Base-by-base conservation (phyloP, 2,329 filamentous ascomycete species). In the Davidsoniella eucalypti region DNA sequence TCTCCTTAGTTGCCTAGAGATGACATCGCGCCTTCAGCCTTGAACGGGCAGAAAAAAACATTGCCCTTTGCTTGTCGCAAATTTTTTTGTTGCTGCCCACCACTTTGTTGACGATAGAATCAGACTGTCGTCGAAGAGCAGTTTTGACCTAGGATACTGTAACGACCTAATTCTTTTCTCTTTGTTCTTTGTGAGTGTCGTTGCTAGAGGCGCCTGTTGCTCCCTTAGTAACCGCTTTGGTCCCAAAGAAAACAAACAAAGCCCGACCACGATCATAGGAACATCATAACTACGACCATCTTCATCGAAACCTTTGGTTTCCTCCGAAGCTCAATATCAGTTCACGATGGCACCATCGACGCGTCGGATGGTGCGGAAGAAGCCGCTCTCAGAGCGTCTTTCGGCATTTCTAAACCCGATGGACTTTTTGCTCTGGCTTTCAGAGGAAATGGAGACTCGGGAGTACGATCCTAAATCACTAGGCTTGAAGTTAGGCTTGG, bases 401-500 rank as follows among this genome's bases (percentile, higher is more conserved):
- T 78, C 79, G 61, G 73, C 84, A 51, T 79, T 79, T 63, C 69
- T 95, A 53, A 90, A 96, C 61, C 87, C 86, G 2, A 82, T 84
- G 68, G 92, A 98, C 66, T 84, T 90, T 60, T 68, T 92, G 49
- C 77, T 98, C 16, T 94, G 87, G 84, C 65, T 94, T 2, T 93
- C 86, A 0, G 90, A 96, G 63, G 86, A 94, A 66, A 75, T 98
- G 54, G 88, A 95, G 62, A 87, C 87, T 25, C 81, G 83, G 60
- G 85, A 94, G 58, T 93, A 87, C 80, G 85, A 95, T 57, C 86
- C 90, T 17, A 82, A 84, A 57, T 68, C 79, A 36, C 82, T 86
- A 63, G 84, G 86, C 23, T 76, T 79, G 4, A 80, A 85, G 47
- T 68, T 94, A 16, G 90, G 87, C 4, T 58, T 94, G 25, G 73